Base-by-base conservation (phyloP, 1,284 basidiomycete genomes). In the Ustilago tritici region DNA sequence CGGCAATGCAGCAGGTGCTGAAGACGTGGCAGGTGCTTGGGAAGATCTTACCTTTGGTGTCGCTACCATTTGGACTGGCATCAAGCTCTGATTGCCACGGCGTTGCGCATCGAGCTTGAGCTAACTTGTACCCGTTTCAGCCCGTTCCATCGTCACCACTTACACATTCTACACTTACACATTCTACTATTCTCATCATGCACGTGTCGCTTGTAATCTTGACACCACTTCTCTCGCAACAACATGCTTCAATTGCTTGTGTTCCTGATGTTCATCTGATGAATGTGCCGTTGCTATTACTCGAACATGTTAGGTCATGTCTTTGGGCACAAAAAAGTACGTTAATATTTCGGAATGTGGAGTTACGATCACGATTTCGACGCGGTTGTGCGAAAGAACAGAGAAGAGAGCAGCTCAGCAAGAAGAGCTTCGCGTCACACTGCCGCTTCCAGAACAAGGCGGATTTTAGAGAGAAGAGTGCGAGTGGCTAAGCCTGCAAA, bases 41-140 rank as follows among this genome's bases (percentile, higher is more conserved):
- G 82, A 86, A 61, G 84, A 86, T 55, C 74, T 86, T 17, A 84
- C 80, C 3, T 76, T 84, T 36, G 84, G 84, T 35, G 76, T 86
- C 23, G 84, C 84, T 17, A 83, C 76, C 46, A 85, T 86, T 41
- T 86, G 84, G 84, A 83, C 78, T 15, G 83, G 82, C 49, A 74
- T 78, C 67, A 78, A 78, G 68, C 64, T 78, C 34, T 78, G 61
- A 67, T 14, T 50, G 31, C 28, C 49, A 50, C 49, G 43, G 23
- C 11, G 1, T 7, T 7, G 17, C 19, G 43, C 43, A n/a, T 19
- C 17, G n/a, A 46, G 43, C 5, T 19, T 46, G 14, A 46, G n/a
- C n/a, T 4, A 19, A 46, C n/a, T 46, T 46, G 43, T 7, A 46
- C 6, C 17, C n/a, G 6, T 46, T 19, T 19, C 43, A 3, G n/a